These are phyloP conservation scores for Yueomyces sinensis DNA, from an alignment of 805 yeast genomes.

Conservation along the genomic window DNA sequence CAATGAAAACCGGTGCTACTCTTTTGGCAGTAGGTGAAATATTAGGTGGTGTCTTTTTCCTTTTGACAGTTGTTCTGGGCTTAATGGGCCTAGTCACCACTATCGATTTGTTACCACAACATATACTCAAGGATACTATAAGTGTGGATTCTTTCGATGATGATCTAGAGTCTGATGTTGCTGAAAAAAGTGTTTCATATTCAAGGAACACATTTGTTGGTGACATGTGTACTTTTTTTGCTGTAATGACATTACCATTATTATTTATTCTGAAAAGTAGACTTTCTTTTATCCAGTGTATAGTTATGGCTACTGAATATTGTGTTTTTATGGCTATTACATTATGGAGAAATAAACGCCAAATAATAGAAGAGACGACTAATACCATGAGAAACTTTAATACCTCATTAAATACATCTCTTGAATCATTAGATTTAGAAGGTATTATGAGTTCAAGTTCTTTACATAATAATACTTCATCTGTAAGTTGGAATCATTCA, in stretches of 20 bases:
- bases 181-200: conserved; percentile 5
- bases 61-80: conserved; percentile 71
- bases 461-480: background rate
- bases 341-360: background rate
- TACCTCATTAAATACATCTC: background rate
- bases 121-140: background rate
- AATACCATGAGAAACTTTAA: background rate
- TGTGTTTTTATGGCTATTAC: conserved; percentile 5
- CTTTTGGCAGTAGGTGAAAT: conserved; percentile 80
- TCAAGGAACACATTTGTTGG: conserved; percentile 37
- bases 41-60: conserved; percentile 81
- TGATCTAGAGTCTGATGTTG: background rate
- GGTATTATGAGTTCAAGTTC: conserved; percentile 1
- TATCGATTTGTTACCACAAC: conserved; percentile 32
- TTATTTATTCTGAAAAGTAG: conserved; percentile 41
- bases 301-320: conserved; percentile 44
- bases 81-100: conserved; percentile 59
- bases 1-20: conserved; percentile 58
- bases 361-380: background rate
- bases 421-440: conserved; percentile 2
- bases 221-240: conserved; percentile 46
- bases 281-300: conserved; percentile 42
- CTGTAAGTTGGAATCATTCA: background rate
- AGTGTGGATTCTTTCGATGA: background rate
- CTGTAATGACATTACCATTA: conserved; percentile 37